phyloP scores from a whole-genome alignment of 129 eudicot species.

The Cynara cardunculus region DNA sequence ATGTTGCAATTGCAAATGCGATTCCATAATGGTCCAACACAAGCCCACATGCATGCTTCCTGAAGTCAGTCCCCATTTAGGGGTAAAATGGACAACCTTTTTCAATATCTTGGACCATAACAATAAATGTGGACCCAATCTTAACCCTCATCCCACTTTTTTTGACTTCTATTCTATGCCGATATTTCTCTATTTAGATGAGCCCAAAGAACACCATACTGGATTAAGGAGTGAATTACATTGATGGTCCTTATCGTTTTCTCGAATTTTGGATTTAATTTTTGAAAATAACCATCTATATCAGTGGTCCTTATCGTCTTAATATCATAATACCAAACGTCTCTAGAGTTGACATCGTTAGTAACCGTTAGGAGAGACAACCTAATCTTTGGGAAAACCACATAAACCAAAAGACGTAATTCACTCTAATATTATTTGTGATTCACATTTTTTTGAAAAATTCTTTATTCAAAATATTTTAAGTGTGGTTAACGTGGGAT shows the following conservation, averaged over 20 bases:
- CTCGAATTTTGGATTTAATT: too few species aligned
- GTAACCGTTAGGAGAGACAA: too few species aligned
- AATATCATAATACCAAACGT: too few species aligned
- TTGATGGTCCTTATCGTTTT: not conserved
- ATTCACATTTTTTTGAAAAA: too few species aligned
- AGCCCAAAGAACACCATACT: slow-evolving; percentile 7
- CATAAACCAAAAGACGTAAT: not conserved
- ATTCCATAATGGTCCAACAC: slow-evolving; percentile 27
- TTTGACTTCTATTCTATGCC: slow-evolving; percentile 14
- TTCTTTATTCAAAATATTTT: too few species aligned
- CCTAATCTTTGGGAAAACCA: not conserved
- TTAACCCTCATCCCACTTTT: not conserved
- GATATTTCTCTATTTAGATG: not conserved
- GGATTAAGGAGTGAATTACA: not conserved
- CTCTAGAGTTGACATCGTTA: too few species aligned
- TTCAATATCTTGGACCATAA: slow-evolving; percentile 22
- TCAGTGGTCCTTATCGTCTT: too few species aligned
- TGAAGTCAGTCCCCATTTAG: slow-evolving; percentile 14
- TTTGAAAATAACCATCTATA: too few species aligned
- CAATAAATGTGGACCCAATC: slow-evolving; percentile 17
- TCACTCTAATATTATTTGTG: too few species aligned
- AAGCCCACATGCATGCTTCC: slow-evolving; percentile 31
- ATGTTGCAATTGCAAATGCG: not conserved
- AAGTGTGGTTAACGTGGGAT: too few species aligned
- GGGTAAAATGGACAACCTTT: slow-evolving; percentile 22